These are phyloP conservation scores for Plantago lanceolata DNA, from an alignment of 305 asterid genomes.

Conservation along the genomic window DNA sequence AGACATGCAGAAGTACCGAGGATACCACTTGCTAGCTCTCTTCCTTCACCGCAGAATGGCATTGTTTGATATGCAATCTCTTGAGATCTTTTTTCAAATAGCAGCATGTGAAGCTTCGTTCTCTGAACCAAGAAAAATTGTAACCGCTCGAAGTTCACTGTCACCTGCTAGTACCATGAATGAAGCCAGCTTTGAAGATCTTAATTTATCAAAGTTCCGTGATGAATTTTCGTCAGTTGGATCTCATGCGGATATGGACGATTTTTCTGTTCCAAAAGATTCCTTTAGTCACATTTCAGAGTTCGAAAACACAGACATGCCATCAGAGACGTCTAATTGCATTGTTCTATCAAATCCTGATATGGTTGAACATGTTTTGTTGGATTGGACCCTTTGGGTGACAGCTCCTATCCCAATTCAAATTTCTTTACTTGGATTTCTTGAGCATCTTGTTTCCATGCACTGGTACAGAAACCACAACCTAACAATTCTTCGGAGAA, in stretches of 20 bases:
- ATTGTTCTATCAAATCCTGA: conserved; percentile 92
- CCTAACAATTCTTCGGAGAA: conserved; percentile 90
- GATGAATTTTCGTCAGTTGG: conserved; percentile 93
- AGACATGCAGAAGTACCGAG: conserved; percentile 94
- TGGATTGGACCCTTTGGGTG: conserved; percentile 99
- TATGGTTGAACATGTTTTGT: conserved; percentile 97
- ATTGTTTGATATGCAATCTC: conserved; percentile 96
- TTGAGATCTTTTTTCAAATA: conserved; percentile 93
- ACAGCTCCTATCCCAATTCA: conserved; percentile 84
- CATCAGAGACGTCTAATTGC: conserved; percentile 87
- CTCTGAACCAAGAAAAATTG: conserved; percentile 73
- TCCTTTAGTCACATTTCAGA: conserved; percentile 86
- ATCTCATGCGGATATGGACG: conserved; percentile 92
- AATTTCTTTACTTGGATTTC: conserved; percentile 88
- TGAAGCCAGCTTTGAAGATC: conserved; percentile 70
- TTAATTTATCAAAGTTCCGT: conserved; percentile 69
- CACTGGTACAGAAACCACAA: conserved; percentile 99
- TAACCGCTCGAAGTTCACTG: conserved; percentile 37
- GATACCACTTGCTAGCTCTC: conserved; percentile 93
- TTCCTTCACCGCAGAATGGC: conserved; percentile 93
- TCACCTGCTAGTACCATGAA: conserved; percentile 51
- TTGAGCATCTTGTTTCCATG: conserved; percentile 99
- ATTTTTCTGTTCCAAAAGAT: conserved; percentile 89
- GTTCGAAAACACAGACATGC: conserved; percentile 78
- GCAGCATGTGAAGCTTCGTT: conserved; percentile 99